Base-by-base conservation (phyloP, 169 alveolate genomes). In the Cryptosporidium tyzzeri region DNA sequence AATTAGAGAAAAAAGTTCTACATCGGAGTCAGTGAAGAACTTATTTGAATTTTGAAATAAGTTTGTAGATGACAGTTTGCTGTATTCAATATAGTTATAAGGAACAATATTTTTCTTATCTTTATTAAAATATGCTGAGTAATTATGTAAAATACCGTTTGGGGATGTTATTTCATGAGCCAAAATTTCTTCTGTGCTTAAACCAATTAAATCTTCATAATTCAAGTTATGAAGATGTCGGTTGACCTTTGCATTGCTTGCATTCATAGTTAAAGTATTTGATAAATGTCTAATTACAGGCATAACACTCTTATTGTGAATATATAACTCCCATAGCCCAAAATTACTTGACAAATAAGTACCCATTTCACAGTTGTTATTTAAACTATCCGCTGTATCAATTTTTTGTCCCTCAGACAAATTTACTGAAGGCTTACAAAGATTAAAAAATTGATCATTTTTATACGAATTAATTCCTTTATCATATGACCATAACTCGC, bases 271-370 rank as follows among this genome's bases (percentile, higher is more conserved):
- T 80, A 80, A 65, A 12, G 75, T 29, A 45, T 80, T 80, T n/a
- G 74, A 80, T 31, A 80, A 48, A 58, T 61, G 41, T 18, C 89
- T 33, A 31, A 80, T 80, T 59, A 44, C 59, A 33, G 89, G 89
- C 26, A 59, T 8, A 37, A 80, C 75, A 21, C 75, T 59, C 62
- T 59, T 80, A 37, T 65, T 62, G 12, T 45, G 59, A 5, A 80
- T 18, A 48, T 80, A 80, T 26, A 80, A 41, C 62, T 80, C 89
- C 89, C 89, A 80, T 3, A 80, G 51, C n/a, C 69, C 89, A 80
- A 80, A 65, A 62, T 80, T 65, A 7, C 65, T 67, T 16, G 89
- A 80, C 33, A 80, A 23, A 23, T 62, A 44, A 8, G 51, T 58
- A 10, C 68, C 75, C 75, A 65, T 80, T n/a, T 55, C 59, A 44